Conservation (phyloP, 2,329 filamentous ascomycete genomes). For the Cordyceps cicadae region DNA sequence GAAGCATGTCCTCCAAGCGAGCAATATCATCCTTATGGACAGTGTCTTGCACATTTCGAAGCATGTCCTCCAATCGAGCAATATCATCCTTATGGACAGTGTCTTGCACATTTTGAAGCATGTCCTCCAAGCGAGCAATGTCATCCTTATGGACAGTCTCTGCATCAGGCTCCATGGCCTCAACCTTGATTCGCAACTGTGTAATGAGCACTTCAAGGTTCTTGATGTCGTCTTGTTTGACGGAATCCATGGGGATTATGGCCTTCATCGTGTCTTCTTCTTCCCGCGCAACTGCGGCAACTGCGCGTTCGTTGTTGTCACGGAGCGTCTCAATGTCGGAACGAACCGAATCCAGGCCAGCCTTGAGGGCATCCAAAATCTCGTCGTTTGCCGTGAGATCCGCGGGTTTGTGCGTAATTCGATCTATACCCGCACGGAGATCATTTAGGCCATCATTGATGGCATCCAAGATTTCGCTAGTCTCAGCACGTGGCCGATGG, state of each 20-base stretch:
- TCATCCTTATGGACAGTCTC: conserved; percentile 42
- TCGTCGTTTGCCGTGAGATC: conserved; percentile 83
- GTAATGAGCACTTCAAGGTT: conserved; percentile 77
- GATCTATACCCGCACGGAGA: conserved; percentile 69
- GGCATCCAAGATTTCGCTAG: conserved; percentile 80
- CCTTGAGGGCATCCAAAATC: conserved; percentile 77
- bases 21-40: conserved; percentile 46
- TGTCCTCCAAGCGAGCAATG: conserved; percentile 45
- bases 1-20: conserved; percentile 45
- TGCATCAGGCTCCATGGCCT: conserved; percentile 36
- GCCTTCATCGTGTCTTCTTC: conserved; percentile 19
- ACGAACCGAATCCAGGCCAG: conserved; percentile 66
- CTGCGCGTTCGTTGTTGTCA: conserved; percentile 40
- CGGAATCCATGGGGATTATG: conserved; percentile 36
- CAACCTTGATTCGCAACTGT: conserved; percentile 76
- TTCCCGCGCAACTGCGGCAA: conserved; percentile 29
- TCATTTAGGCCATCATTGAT: conserved; percentile 80
- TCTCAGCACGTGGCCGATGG: conserved; percentile 57
- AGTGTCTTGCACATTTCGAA: conserved; percentile 34
- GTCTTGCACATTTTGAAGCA: conserved; percentile 40
- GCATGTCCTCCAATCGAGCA: conserved; percentile 49
- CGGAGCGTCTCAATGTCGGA: conserved; percentile 69
- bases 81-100: no score
- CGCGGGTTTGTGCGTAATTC: conserved; percentile 65
- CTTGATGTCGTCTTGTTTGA: conserved; percentile 68